Evolutionary conservation across 192 early-diverging fungal species (phyloP), one percentile per base, ranked within the genome.

Genomic region (Backusella macrospora): DNA sequence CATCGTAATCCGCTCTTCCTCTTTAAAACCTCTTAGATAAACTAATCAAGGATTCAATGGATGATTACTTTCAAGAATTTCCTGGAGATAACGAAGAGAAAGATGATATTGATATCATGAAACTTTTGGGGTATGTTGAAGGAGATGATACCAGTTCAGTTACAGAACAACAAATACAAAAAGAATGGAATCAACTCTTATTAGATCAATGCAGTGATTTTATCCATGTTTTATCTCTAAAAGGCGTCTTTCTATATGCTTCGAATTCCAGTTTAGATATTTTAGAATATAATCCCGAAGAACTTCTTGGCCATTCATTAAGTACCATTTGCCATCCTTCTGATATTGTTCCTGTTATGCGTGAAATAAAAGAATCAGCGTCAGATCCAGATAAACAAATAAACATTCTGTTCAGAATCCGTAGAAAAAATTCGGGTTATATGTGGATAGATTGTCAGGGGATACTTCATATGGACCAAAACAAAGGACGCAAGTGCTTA

Each of bases 371-470:
- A 52, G 81, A 79, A 29, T 62, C 80, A 14, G 73, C 75, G 0
- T 14, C 40, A 38, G 65, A 82, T 40, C 82, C 80, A 6, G 69
- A 73, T 15, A 79, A 77, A 1, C 43, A 71, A 16, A 81, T 92
- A 21, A 84, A 88, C 70, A 78, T 90, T 6, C 70, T 91, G 18
- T 90, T 85, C 72, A 87, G 90, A 48, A 80, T 88, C 43, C 71
- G 83, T n/a, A 79, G 86, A 18, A 86, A 88, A 74, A 55, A 72
- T 29, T 80, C 80, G 23, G 89, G 86, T 5, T 90, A 89, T 70
- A 75, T 89, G 39, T 92, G 89, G 80, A 52, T 91, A 75, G 90
- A 92, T 70, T 80, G 86, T n/a, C 78, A 77, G 47, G 90, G 90
- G 7, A 88, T 87, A 71, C 79, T 90, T 64, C 73, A 88, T 79